These are phyloP conservation scores for Hypoxylon sp. DNA, from an alignment of 2,329 filamentous ascomycete species.

Conservation along the genomic window DNA sequence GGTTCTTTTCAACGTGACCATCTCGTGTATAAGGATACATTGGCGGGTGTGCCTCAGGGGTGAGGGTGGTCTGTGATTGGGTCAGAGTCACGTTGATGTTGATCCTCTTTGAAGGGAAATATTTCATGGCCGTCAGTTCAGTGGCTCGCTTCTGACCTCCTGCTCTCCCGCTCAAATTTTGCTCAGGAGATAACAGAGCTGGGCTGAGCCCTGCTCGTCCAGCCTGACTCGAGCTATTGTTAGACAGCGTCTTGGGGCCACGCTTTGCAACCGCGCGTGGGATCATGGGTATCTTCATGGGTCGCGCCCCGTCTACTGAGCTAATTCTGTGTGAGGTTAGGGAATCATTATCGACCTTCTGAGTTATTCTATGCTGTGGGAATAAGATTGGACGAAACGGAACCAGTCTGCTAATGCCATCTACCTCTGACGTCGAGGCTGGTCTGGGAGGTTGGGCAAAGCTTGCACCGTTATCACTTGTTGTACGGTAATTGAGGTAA, in stretches of 20 bases:
- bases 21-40: neutral
- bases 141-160: slow-evolving; percentile 17
- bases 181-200: neutral
- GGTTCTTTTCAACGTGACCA: neutral
- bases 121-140: neutral
- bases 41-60: neutral
- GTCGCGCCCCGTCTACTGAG: neutral
- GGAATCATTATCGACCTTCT: neutral
- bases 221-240: neutral
- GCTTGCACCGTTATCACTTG: neutral
- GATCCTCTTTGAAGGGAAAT: slow-evolving; percentile 25
- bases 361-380: slow-evolving; percentile 4
- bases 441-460: slow-evolving; percentile 25
- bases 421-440: slow-evolving; percentile 26
- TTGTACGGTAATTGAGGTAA: slow-evolving; percentile 9
- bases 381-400: slow-evolving; percentile 9
- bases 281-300: neutral
- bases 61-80: slow-evolving; percentile 1
- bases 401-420: slow-evolving; percentile 10
- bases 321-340: neutral
- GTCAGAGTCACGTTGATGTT: slow-evolving; percentile 27
- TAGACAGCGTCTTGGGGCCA: slow-evolving; percentile 21
- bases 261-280: slow-evolving; percentile 35
- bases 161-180: neutral
- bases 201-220: neutral